Base-by-base conservation (phyloP, 2,329 filamentous ascomycete genomes). In the Aspergillus uvarum region DNA sequence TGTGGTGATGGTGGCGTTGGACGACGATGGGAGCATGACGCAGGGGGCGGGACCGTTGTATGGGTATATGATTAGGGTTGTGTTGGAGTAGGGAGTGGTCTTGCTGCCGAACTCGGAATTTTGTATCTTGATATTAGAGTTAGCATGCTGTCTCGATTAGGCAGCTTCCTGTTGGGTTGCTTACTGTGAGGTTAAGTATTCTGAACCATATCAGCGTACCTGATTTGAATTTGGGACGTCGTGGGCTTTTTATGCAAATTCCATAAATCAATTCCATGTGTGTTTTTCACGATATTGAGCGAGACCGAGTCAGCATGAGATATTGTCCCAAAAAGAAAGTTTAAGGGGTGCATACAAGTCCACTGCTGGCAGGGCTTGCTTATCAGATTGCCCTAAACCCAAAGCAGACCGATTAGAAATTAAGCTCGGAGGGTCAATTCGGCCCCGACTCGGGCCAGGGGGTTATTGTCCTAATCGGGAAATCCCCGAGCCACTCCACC, bases 51-150 rank as follows among this genome's bases (percentile, higher is more conserved):
- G 14, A 8, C 14, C 16, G n/a, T 44, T 44, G 14, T 44, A 8
- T 44, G 16, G 14, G 38, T 44, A 44, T 44, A 44, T 44, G 38
- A 16, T 16, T 5, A 19, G 38, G 16, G 38, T 44, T 19, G 38
- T 44, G 38, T 44, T 44, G 32, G 32, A 35, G 32, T 35, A 35
- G 32, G 26, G 26, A 7, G 7, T 8, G 26, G 26, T 8, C 26
- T 7, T 8, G 7, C 6, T 8, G 26, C 8, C 0, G 26, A 2
- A 26, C 0, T 26, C 0, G 7, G 6, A 8, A 26, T 2, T 8
- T 6, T 8, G 7, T 26, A 7, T 8, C 2, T 26, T 8, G 7
- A 8, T 26, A 8, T 1, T 26, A 26, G 26, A 8, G 1, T 1
- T 26, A 8, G 26, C 2, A 2, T 26, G 2, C 8, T 26, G 7